phyloP scores from a whole-genome alignment of 306 rosid species.

The Cucurbita argyrosperma region DNA sequence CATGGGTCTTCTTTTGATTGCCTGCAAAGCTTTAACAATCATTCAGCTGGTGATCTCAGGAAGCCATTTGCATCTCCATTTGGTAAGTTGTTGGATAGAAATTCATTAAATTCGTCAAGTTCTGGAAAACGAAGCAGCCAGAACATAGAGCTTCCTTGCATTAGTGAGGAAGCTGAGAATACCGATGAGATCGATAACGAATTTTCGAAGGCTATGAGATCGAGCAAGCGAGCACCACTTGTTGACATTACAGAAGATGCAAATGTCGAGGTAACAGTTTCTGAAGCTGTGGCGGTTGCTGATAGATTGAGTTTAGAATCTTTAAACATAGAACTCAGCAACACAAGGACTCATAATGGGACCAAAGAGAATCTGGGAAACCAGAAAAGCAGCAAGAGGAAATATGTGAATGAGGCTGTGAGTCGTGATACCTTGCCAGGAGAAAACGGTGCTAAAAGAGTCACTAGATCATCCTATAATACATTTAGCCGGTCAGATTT shows the following conservation, averaged over 20 bases:
- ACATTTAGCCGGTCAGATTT: constrained; percentile 39
- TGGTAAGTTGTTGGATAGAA: constrained; percentile 62
- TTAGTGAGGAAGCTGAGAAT: constrained; percentile 74
- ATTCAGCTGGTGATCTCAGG: constrained; percentile 20
- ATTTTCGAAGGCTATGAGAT: constrained; percentile 20
- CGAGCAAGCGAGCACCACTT: constrained; percentile 37
- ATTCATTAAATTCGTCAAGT: constrained; percentile 36
- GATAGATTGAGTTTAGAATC: constrained; percentile 39
- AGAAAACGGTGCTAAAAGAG: constrained; percentile 33
- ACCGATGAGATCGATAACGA: constrained; percentile 42
- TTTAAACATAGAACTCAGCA: constrained; percentile 28
- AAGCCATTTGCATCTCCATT: constrained; percentile 40
- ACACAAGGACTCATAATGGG: constrained; percentile 31
- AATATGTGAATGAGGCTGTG: constrained; percentile 33
- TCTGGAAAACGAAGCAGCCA: constrained; percentile 54
- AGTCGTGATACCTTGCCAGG: constrained; percentile 31
- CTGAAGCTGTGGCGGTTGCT: constrained; percentile 27
- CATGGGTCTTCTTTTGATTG: constrained; percentile 42
- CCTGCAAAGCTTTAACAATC: constrained; percentile 24
- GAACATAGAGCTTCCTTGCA: constrained; percentile 74
- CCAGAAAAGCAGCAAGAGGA: constrained; percentile 23
- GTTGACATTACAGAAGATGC: constrained; percentile 33
- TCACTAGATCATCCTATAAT: constrained; percentile 27
- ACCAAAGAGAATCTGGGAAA: constrained; percentile 31
- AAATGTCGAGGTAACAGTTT: constrained; percentile 27